Percentiles rank a stretch among this genome's conserved stretches.
phyloP scores from a whole-genome alignment of 2,329 filamentous ascomycete genomes.

The Aspergillus pseudoviridinutans region DNA sequence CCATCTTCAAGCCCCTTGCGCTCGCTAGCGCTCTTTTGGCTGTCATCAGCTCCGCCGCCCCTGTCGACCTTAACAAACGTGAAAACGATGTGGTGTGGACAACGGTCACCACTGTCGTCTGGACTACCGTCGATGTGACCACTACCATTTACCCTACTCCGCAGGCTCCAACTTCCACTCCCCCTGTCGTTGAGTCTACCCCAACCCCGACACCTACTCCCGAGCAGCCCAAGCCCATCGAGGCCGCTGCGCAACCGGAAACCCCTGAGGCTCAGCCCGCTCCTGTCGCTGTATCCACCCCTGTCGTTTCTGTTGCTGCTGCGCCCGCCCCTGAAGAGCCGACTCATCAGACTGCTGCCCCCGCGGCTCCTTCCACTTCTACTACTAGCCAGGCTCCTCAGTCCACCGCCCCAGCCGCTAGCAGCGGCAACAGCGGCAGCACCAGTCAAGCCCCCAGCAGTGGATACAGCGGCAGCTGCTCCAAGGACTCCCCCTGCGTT shows the following conservation, averaged over 20 bases:
- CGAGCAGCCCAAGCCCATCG: slow-evolving; percentile 5
- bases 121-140: slow-evolving; percentile 48
- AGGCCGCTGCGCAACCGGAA: slow-evolving; percentile 10
- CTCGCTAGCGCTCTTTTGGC: slow-evolving; percentile 34
- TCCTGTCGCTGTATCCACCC: slow-evolving; percentile 5
- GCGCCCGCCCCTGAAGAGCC: slow-evolving; percentile 1
- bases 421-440: slow-evolving; percentile 9
- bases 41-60: slow-evolving; percentile 26
- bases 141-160: slow-evolving; percentile 44
- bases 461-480: slow-evolving; percentile 23
- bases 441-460: slow-evolving; percentile 9
- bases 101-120: slow-evolving; percentile 46
- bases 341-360: not conserved
- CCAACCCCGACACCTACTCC: slow-evolving; percentile 6
- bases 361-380: slow-evolving; percentile 7
- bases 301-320: not conserved
- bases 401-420: slow-evolving; percentile 17
- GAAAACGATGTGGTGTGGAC: slow-evolving; percentile 44
- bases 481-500: slow-evolving; percentile 24
- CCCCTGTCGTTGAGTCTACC: slow-evolving; percentile 11
- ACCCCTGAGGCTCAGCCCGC: slow-evolving; percentile 11
- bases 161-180: slow-evolving; percentile 18
- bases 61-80: slow-evolving; percentile 29
- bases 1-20: slow-evolving; percentile 34
- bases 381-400: slow-evolving; percentile 12